phyloP scores from a whole-genome alignment of 306 rosid genomes.

The Styphnolobium japonicum region DNA sequence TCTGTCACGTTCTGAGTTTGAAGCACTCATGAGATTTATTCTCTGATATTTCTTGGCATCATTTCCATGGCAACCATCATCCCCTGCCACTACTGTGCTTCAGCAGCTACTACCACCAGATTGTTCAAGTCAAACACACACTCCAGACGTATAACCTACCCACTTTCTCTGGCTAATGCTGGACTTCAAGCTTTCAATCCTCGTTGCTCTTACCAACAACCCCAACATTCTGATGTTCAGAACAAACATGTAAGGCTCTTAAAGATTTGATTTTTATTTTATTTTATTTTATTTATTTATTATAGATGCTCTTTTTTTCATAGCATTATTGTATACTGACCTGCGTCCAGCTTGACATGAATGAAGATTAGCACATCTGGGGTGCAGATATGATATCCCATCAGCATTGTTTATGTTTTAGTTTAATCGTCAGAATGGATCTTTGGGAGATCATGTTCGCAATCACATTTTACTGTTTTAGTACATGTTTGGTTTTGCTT shows the following conservation, averaged over 20 bases:
- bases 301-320: neutral
- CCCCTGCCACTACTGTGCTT: conserved; percentile 53
- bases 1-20: neutral
- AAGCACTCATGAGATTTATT: conserved; percentile 23
- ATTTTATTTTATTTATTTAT: too few relatives aligned
- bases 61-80: conserved; percentile 64
- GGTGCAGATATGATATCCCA: neutral
- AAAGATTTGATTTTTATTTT: neutral
- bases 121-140: conserved; percentile 33
- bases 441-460: neutral
- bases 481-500: too few relatives aligned
- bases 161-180: conserved; percentile 36
- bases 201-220: conserved; percentile 56
- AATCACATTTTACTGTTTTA: neutral
- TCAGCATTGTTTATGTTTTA: neutral
- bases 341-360: neutral
- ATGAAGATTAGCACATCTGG: neutral
- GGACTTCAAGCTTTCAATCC: conserved; percentile 27
- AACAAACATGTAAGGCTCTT: conserved; percentile 40
- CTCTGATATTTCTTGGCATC: neutral
- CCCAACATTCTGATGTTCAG: conserved; percentile 45
- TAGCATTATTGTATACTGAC: neutral
- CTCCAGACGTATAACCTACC: conserved; percentile 36
- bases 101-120: conserved; percentile 39
- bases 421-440: conserved; percentile 7